Conservation (phyloP, 306 rosid species). For the peach (Prunus persica) region Prunus_persica_NCBIv2 NC_034014.1:29342501-29343000, state of each 20-base stretch:
- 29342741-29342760: conserved; percentile 21
- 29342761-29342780: conserved; percentile 17
- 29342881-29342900: conserved; percentile 34
- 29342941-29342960: not conserved
- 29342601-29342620: not conserved
- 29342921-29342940: not conserved
- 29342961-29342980: conserved; percentile 15
- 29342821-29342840: conserved; percentile 38
- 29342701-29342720: conserved; percentile 43
- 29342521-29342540: too few species aligned
- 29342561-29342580: too few species aligned
- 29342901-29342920: not conserved
- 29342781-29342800: conserved; percentile 40
- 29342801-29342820: conserved; percentile 42
- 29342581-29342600: not conserved
- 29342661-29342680: too few species aligned
- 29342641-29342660: not conserved
- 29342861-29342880: conserved; percentile 42
- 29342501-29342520: too few species aligned
- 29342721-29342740: conserved; percentile 43
- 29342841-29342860: conserved; percentile 41
- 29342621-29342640: not conserved
- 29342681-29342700: not conserved
- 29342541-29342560: too few species aligned
- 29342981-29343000: conserved; percentile 18